phyloP scores from a whole-genome alignment of 805 yeast genomes.

The Lachancea quebecensis region DNA sequence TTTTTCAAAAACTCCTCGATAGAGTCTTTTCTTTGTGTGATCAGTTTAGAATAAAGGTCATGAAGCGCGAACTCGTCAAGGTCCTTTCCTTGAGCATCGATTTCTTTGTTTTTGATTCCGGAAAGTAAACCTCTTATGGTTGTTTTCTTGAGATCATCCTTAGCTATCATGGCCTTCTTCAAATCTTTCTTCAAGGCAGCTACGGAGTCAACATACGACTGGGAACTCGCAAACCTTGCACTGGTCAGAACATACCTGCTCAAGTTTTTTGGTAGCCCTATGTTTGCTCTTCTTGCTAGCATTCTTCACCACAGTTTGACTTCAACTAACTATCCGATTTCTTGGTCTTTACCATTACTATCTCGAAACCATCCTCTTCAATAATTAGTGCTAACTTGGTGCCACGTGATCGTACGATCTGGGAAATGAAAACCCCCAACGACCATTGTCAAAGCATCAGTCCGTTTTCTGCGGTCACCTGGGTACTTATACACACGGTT shows the following conservation, averaged over 20 bases:
- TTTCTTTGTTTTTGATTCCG: slow-evolving; percentile 39
- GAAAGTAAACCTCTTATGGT: slow-evolving; percentile 40
- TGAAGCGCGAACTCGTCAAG: slow-evolving; percentile 33
- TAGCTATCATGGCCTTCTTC: slow-evolving; percentile 42
- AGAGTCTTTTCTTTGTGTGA: slow-evolving; percentile 45
- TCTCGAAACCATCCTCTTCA: no score
- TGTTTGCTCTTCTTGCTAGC: background rate
- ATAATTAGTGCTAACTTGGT: no score
- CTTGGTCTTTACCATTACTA: no score
- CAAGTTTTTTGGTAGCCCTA: background rate
- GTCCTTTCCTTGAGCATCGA: slow-evolving; percentile 31
- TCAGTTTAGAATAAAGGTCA: slow-evolving; percentile 37
- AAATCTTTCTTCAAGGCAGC: slow-evolving; percentile 36
- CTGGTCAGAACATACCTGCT: background rate
- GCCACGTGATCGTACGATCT: no score
- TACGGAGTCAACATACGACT: slow-evolving; percentile 33
- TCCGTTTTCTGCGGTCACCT: no score
- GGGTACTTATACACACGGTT: no score
- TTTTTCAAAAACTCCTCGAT: slow-evolving; percentile 41
- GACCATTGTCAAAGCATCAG: no score
- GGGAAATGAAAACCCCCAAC: no score
- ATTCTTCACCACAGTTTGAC: background rate
- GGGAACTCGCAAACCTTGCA: slow-evolving; percentile 20
- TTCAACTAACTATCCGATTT: no score
- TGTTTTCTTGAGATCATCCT: slow-evolving; percentile 37